Conservation (phyloP, 2,329 filamentous ascomycete species). For the Verticillium nubilum region DNA sequence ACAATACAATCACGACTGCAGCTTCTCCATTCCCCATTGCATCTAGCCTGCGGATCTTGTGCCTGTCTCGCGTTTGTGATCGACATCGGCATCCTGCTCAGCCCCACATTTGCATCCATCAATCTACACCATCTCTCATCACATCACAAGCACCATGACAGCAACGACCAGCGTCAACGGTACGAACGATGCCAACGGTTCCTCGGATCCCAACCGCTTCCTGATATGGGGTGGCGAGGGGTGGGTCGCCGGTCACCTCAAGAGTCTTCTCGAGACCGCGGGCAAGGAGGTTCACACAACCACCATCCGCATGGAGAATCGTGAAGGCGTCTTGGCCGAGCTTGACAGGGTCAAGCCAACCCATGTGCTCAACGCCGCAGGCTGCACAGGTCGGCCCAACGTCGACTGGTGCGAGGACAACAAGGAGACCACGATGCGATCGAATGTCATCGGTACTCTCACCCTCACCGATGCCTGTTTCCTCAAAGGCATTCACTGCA, state of each 20-base stretch:
- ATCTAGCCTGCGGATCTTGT: neutral
- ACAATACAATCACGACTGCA: neutral
- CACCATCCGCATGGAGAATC: conserved; percentile 60
- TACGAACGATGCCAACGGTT: conserved; percentile 22
- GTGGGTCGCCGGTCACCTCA: conserved; percentile 59
- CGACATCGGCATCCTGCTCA: neutral
- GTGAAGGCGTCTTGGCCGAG: conserved; percentile 49
- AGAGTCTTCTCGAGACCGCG: conserved; percentile 49
- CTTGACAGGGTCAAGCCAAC: conserved; percentile 57
- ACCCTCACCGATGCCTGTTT: conserved; percentile 59
- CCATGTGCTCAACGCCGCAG: conserved; percentile 62
- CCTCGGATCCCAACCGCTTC: conserved; percentile 34
- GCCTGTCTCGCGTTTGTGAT: neutral
- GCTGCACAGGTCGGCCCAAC: conserved; percentile 61
- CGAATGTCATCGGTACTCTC: conserved; percentile 60
- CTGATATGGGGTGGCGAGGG: conserved; percentile 62
- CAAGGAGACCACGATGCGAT: conserved; percentile 61
- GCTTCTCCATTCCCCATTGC: neutral
- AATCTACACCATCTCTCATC: neutral
- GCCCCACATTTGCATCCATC: neutral
- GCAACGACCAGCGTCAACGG: conserved; percentile 6
- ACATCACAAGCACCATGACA: neutral
- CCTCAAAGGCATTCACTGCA: conserved; percentile 54
- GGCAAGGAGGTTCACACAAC: conserved; percentile 57
- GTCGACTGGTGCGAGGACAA: conserved; percentile 69